Base-by-base conservation (phyloP, 345 rosid genomes). In the Carallia pectinifolia region DNA sequence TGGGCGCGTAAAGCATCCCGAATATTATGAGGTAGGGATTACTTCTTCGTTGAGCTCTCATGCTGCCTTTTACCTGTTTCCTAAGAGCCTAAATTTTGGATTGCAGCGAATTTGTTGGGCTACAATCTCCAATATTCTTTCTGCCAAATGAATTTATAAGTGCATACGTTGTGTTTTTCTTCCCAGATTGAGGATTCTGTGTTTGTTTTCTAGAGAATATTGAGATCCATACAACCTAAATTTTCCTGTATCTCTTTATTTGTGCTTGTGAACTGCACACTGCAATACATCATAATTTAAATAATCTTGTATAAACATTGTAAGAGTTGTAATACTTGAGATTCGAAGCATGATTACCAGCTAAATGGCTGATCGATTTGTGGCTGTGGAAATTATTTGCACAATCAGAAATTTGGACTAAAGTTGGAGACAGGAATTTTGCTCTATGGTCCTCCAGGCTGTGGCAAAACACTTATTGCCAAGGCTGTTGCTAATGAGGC, bases 371-470 rank as follows among this genome's bases (percentile, higher is more conserved):
- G 50, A 44, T 10, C 4, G 4, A 12, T 44, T 44, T 44, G 50
- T 44, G 17, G 12, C 50, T 39, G 10, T 44, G 50, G 50, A 44
- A 12, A 63, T 53, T 72, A 52, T n/a, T 76, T 64, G n/a, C 19
- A 68, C 76, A 60, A 65, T 66, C 79, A 95, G 99, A 88, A 82
- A 70, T 89, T 89, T 73, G 92, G 97, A 58, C 82, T 87, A 70
- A 83, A 81, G 74, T 77, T 85, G 68, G 97, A 89, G 87, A 87
- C 93, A 0, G 97, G 99, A 64, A 90, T 92, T 84, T 82, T 95
- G 86, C 97, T 92, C 58, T 95, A 86, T 76, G 99, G 99, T 54
- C 98, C 99, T 37, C 99, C 98, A 19, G 99, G 99, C 27, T 95
- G 99, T 76, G 99, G 99, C 10, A 95, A 95, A 83, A 95, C 98